A percentile compares a stretch with the other conserved stretches of the same genome.
Evolutionary conservation across 192 early-diverging fungal genomes (phyloP).

Genomic region (Coemansia brasiliensis): DNA sequence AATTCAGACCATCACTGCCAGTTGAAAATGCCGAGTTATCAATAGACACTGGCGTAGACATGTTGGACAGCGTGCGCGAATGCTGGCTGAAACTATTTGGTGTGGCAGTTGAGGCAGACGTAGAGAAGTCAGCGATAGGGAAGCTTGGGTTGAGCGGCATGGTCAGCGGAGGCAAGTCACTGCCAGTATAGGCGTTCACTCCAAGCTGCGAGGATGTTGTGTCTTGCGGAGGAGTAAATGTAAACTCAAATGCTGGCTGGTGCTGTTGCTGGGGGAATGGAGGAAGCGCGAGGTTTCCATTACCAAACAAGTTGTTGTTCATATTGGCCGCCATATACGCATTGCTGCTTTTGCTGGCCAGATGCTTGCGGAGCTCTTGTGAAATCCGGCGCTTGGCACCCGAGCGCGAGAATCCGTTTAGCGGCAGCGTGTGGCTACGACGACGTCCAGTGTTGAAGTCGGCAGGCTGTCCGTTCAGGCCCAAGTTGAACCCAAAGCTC

Average conservation of each 20-base stretch:
- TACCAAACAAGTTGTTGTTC: background rate
- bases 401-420: conserved; percentile 30
- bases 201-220: conserved; percentile 11
- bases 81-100: conserved; percentile 11
- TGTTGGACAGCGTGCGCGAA: conserved; percentile 33
- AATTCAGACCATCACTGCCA: conserved; percentile 10
- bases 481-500: conserved; percentile 16
- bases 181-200: conserved; percentile 15
- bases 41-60: conserved; percentile 21
- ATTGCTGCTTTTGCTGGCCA: conserved; percentile 42
- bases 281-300: background rate
- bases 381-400: conserved; percentile 51
- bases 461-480: conserved; percentile 17
- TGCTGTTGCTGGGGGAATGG: conserved; percentile 11
- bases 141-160: conserved; percentile 54
- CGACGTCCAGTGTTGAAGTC: conserved; percentile 43
- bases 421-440: conserved; percentile 51
- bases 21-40: conserved; percentile 24
- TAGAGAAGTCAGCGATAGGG: conserved; percentile 43
- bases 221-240: conserved; percentile 24
- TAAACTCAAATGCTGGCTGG: conserved; percentile 34
- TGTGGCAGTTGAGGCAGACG: background rate
- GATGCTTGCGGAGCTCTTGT: conserved; percentile 52
- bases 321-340: conserved; percentile 25
- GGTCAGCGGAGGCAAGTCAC: conserved; percentile 27